Percentiles rank a stretch among this genome's conserved stretches.
Evolutionary conservation across 108 stramenopile species (phyloP).

Genomic region (Pseudonitzschia delicatissima): DNA sequence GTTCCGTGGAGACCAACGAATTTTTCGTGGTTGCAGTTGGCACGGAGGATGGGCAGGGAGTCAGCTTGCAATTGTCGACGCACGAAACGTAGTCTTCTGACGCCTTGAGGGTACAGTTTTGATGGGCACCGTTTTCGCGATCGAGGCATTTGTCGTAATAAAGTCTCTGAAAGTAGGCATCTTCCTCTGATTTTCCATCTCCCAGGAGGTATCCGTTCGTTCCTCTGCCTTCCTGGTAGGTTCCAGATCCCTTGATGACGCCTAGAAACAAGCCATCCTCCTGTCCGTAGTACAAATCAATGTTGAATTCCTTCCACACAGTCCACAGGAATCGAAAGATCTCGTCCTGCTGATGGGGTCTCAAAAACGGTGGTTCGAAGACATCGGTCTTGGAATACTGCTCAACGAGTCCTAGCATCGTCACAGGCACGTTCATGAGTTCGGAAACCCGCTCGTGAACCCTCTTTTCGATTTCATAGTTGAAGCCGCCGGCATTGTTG

Average conservation of each 20-base stretch:
- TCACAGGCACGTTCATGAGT: slow-evolving; percentile 8
- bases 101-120: slow-evolving; percentile 7
- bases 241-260: neutral
- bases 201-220: slow-evolving; percentile 18
- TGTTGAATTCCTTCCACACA: neutral
- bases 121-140: neutral
- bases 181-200: neutral
- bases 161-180: neutral
- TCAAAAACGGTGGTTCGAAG: neutral
- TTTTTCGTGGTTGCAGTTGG: neutral
- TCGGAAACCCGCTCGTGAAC: slow-evolving; percentile 17
- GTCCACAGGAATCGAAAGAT: neutral
- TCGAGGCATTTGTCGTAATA: slow-evolving; percentile 17
- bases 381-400: neutral
- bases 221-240: slow-evolving; percentile 20
- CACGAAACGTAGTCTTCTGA: slow-evolving; percentile 13
- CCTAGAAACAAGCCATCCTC: slow-evolving; percentile 29
- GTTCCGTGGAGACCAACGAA: neutral
- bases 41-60: slow-evolving; percentile 3
- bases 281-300: slow-evolving; percentile 25
- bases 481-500: slow-evolving; percentile 8
- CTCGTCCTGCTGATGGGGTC: neutral
- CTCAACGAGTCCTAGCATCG: neutral
- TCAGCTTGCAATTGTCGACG: slow-evolving; percentile 8
- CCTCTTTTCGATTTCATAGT: slow-evolving; percentile 28